phyloP scores from a whole-genome alignment of 306 rosid species.

The Betula pendula region DNA sequence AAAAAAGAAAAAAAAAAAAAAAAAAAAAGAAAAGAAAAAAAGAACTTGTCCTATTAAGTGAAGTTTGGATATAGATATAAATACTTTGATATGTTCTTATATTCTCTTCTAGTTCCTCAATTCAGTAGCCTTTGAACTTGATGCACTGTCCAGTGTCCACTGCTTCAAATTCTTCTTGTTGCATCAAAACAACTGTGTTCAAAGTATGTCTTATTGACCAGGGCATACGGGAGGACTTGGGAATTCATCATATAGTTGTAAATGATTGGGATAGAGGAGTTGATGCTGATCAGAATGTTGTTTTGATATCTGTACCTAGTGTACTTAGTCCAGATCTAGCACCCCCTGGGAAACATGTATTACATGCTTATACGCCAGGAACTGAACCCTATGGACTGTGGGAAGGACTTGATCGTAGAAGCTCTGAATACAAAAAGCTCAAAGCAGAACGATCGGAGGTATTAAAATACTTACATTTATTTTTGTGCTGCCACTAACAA shows the following conservation, averaged over 20 bases:
- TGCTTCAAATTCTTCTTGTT: not conserved
- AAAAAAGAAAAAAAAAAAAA: not conserved
- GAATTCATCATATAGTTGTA: conserved; percentile 93
- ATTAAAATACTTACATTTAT: conserved; percentile 1
- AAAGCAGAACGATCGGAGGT: conserved; percentile 90
- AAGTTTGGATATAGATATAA: not conserved
- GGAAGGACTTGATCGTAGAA: conserved; percentile 82
- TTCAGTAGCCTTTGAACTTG: conserved; percentile 8
- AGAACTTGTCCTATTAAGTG: not conserved
- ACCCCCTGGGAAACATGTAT: conserved; percentile 77
- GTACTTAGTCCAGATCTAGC: conserved; percentile 79
- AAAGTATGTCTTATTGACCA: conserved; percentile 21
- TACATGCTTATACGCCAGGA: conserved; percentile 93
- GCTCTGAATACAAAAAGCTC: conserved; percentile 76
- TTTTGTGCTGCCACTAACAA: not conserved
- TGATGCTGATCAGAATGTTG: conserved; percentile 94
- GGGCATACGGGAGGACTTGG: conserved; percentile 65
- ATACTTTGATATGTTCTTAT: no score
- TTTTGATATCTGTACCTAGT: conserved; percentile 87
- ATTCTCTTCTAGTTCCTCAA: not conserved
- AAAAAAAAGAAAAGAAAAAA: no score
- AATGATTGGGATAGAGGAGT: conserved; percentile 95
- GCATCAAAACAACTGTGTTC: not conserved
- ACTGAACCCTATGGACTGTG: conserved; percentile 83
- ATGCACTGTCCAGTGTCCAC: not conserved